Evolutionary conservation across 208 protist species (phyloP), one percentile per base, ranked within the genome.

Genomic region (Endotrypanum monterogeii): DNA sequence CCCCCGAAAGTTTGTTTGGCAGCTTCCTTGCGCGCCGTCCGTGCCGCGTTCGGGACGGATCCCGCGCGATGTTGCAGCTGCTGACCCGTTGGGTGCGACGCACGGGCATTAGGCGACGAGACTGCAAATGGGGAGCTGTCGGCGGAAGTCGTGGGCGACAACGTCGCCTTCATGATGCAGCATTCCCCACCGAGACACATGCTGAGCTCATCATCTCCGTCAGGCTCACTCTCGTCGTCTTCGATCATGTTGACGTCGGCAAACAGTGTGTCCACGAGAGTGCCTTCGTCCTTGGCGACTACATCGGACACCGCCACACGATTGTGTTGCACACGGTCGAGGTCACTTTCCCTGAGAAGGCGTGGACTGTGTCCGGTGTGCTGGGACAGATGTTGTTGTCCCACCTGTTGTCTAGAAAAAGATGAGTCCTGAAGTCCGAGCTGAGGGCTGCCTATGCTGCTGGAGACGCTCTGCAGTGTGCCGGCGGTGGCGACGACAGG

Each of bases 241-340:
- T 86, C 82, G 63, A 80, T 51, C 63, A 80, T 50, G 56, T 80
- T 58, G 12, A 62, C 71, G 25, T 65, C 83, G n/a, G 74, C 79
- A 56, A 94, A 83, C 57, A 89, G 80, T 3, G 76, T 76, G 74
- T 88, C 57, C 2, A 88, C 73, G 37, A 94, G 84, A 9, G 67
- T 74, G 9, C 51, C 76, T 16, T 89, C 83, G 50, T 91, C 74
- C 37, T 80, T 74, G 25, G 83, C 84, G 28, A 85, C 80, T 0
- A 75, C 44, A 67, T 91, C 81, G 5, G 89, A 81, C 54, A 94
- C 74, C 4, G 83, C 77, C 30, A 94, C 74, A 55, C 82, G 85
- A 55, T 81, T 84, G 80, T 90, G 89, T 14, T 79, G 84, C 25
- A 94, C 80, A 35, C 78, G 54, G 63, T 86, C 81, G 0, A 54